These are phyloP conservation scores for Linderina pennispora DNA, from an alignment of 192 early-diverging fungal species.

Conservation along the genomic window DNA sequence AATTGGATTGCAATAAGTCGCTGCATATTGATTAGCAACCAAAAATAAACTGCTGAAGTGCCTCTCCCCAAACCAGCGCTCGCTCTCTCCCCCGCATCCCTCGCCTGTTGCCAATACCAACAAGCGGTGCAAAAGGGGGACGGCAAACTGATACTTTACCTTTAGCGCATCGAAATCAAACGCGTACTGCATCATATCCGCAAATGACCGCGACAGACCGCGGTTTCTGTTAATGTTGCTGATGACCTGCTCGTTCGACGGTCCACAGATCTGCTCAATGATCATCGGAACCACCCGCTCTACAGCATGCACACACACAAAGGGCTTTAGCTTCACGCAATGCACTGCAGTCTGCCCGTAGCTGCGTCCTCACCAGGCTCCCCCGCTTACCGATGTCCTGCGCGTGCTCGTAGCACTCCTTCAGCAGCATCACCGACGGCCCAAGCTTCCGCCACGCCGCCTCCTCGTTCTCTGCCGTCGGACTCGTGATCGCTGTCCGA, in stretches of 20 bases:
- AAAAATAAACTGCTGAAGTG: neutral
- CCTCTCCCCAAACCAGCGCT: too few relatives aligned
- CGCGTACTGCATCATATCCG: constrained; percentile 80
- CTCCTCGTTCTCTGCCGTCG: constrained; percentile 79
- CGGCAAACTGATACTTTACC: too few relatives aligned
- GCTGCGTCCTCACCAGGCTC: neutral
- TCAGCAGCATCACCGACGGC: constrained; percentile 73
- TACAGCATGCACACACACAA: constrained; percentile 20
- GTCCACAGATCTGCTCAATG: constrained; percentile 48
- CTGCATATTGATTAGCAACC: neutral
- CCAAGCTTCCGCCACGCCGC: constrained; percentile 81
- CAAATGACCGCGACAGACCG: constrained; percentile 73
- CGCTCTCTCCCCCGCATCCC: too few relatives aligned
- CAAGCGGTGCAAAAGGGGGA: too few relatives aligned
- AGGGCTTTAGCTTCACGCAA: neutral
- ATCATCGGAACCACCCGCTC: constrained; percentile 58
- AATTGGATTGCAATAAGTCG: too few relatives aligned
- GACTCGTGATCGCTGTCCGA: constrained; percentile 73
- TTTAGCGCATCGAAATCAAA: constrained; percentile 92
- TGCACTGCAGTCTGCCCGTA: neutral
- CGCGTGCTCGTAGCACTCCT: constrained; percentile 77
- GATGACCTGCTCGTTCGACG: constrained; percentile 4
- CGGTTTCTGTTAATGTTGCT: constrained; percentile 54
- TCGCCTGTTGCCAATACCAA: too few relatives aligned
- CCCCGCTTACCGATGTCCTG: constrained; percentile 59